phyloP scores from a whole-genome alignment of 306 rosid species.

The Morella rubra region DNA sequence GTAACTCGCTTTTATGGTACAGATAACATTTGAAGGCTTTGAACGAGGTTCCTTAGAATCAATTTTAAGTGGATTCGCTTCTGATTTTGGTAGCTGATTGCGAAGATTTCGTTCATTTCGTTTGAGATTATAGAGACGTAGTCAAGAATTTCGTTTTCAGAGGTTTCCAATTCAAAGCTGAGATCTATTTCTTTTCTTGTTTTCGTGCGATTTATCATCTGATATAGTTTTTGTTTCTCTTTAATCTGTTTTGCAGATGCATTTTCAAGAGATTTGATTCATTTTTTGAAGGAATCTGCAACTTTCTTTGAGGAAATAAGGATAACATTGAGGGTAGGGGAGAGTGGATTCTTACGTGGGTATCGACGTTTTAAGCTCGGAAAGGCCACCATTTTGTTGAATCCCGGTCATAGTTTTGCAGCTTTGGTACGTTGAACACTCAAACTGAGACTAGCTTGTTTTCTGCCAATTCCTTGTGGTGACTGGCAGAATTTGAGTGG shows the following conservation, averaged over 20 bases:
- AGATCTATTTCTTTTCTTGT: slow-evolving; percentile 16
- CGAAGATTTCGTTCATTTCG: slow-evolving; percentile 30
- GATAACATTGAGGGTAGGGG: not conserved
- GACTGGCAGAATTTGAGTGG: slow-evolving; percentile 38
- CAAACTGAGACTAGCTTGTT: slow-evolving; percentile 20
- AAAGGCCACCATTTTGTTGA: slow-evolving; percentile 33
- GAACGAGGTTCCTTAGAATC: slow-evolving; percentile 7
- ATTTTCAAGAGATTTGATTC: slow-evolving; percentile 31
- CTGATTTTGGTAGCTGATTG: slow-evolving; percentile 13
- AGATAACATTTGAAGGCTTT: slow-evolving; percentile 33
- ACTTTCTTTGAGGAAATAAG: slow-evolving; percentile 19
- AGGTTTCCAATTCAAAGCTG: slow-evolving; percentile 16
- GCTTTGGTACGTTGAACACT: slow-evolving; percentile 27
- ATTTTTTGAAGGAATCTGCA: slow-evolving; percentile 28
- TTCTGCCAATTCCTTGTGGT: slow-evolving; percentile 4
- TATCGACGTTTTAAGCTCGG: slow-evolving; percentile 40
- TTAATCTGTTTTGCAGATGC: slow-evolving; percentile 37
- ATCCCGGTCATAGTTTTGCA: slow-evolving; percentile 40
- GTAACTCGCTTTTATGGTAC: slow-evolving; percentile 22
- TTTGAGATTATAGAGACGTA: slow-evolving; percentile 21
- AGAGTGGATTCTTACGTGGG: slow-evolving; percentile 18
- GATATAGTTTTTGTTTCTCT: slow-evolving; percentile 21
- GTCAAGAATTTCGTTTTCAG: slow-evolving; percentile 13
- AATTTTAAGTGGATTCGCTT: slow-evolving; percentile 22
- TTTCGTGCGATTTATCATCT: slow-evolving; percentile 21